Evolutionary conservation across 2,329 filamentous ascomycete species (phyloP).

Genomic region (Mycosphaerelloides madeirae): DNA sequence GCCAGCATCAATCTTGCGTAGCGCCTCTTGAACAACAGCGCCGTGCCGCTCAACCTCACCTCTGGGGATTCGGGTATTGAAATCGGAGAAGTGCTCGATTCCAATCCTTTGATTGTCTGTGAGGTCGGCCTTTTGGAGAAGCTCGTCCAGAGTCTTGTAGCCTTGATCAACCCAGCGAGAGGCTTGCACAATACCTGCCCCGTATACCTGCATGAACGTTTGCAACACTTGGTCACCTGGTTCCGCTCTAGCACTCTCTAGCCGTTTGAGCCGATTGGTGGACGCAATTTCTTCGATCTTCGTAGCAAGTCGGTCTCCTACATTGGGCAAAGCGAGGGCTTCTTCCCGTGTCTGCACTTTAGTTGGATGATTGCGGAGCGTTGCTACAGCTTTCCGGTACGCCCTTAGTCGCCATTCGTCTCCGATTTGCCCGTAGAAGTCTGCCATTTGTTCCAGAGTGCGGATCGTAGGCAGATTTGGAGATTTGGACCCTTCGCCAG

Average conservation of each 20-base stretch:
- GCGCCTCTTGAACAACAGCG: slow-evolving; percentile 55
- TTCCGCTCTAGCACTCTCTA: slow-evolving; percentile 67
- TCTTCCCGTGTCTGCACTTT: slow-evolving; percentile 66
- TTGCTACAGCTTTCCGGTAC: slow-evolving; percentile 74
- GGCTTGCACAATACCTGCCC: slow-evolving; percentile 66
- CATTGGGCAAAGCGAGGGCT: slow-evolving; percentile 61
- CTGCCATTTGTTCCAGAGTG: slow-evolving; percentile 70
- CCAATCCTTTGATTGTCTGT: slow-evolving; percentile 68
- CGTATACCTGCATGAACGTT: slow-evolving; percentile 35
- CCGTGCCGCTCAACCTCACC: slow-evolving; percentile 68
- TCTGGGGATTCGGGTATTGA: slow-evolving; percentile 73
- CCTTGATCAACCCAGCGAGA: slow-evolving; percentile 73
- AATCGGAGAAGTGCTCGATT: slow-evolving; percentile 73
- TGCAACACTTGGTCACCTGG: slow-evolving; percentile 61
- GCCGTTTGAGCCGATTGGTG: slow-evolving; percentile 64
- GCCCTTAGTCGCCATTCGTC: slow-evolving; percentile 72
- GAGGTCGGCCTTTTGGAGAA: slow-evolving; percentile 58
- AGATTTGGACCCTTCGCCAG: slow-evolving; percentile 46
- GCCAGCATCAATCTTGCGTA: slow-evolving; percentile 55
- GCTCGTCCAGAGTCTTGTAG: slow-evolving; percentile 67
- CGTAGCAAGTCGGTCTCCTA: slow-evolving; percentile 68
- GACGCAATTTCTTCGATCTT: slow-evolving; percentile 87
- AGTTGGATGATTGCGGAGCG: slow-evolving; percentile 59
- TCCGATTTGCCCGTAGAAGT: slow-evolving; percentile 68
- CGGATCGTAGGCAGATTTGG: slow-evolving; percentile 74